phyloP scores from a whole-genome alignment of 805 yeast species.

The Debaryomyces hansenii region DNA sequence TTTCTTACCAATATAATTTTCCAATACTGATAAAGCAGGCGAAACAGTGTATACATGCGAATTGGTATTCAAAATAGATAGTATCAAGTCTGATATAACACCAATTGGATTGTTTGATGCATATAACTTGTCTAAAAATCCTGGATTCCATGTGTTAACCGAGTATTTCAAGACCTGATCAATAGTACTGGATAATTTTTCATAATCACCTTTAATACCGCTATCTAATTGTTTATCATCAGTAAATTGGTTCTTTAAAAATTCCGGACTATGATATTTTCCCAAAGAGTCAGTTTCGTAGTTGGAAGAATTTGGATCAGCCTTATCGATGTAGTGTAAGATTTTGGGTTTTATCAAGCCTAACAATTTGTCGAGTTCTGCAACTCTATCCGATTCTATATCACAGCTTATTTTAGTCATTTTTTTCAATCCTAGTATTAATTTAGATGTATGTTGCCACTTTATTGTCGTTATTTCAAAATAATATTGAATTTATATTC shows the following conservation, averaged over 20 bases:
- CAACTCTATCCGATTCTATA: slow-evolving; percentile 51
- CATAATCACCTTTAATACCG: slow-evolving; percentile 37
- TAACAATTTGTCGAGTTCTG: slow-evolving; percentile 58
- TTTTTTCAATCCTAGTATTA: not conserved
- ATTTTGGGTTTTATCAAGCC: slow-evolving; percentile 51
- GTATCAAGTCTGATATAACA: slow-evolving; percentile 65
- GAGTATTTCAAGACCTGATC: slow-evolving; percentile 63
- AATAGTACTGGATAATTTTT: slow-evolving; percentile 46
- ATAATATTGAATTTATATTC: too few relatives aligned
- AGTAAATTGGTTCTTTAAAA: slow-evolving; percentile 33
- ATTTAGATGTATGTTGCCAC: too few relatives aligned
- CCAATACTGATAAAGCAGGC: slow-evolving; percentile 75
- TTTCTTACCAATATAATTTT: slow-evolving; percentile 61
- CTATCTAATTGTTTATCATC: slow-evolving; percentile 26
- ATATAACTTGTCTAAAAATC: slow-evolving; percentile 79
- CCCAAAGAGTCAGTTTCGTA: slow-evolving; percentile 51
- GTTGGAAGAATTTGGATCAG: slow-evolving; percentile 35
- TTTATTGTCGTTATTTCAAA: too few relatives aligned
- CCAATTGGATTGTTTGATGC: slow-evolving; percentile 89
- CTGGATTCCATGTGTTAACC: slow-evolving; percentile 85
- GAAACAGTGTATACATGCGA: slow-evolving; percentile 85
- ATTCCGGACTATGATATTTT: slow-evolving; percentile 49
- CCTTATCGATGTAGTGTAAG: slow-evolving; percentile 49
- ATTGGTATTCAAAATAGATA: slow-evolving; percentile 75
- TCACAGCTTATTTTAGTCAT: slow-evolving; percentile 18